These are phyloP conservation scores for Suillus lakei DNA, from an alignment of 768 basidiomycete genomes.

Conservation along the genomic window DNA sequence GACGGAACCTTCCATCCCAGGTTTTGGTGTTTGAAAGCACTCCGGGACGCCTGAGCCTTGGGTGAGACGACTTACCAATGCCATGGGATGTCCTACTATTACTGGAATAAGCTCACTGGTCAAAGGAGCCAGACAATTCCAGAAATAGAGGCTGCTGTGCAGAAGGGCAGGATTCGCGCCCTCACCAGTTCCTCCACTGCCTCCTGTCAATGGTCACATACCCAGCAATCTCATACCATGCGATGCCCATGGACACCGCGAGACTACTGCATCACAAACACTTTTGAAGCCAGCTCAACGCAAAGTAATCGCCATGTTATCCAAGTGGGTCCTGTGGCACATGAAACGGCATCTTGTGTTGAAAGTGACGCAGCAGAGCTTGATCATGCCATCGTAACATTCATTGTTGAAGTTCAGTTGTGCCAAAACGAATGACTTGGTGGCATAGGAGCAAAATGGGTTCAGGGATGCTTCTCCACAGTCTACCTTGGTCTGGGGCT, in stretches of 20 bases:
- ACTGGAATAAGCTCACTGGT: constrained; percentile 73
- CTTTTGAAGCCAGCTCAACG: constrained; percentile 81
- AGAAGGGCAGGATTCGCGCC: constrained; percentile 38
- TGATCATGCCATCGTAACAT: constrained; percentile 69
- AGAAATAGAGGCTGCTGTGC: constrained; percentile 38
- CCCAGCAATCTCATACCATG: constrained; percentile 57
- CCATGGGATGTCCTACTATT: constrained; percentile 83
- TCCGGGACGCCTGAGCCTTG: constrained; percentile 81
- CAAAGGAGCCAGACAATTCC: constrained; percentile 73
- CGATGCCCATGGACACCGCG: constrained; percentile 49
- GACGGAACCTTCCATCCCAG: constrained; percentile 45
- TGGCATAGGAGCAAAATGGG: constrained; percentile 48
- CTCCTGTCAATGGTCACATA: constrained; percentile 65
- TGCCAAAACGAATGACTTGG: constrained; percentile 42
- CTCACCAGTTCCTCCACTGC: constrained; percentile 38
- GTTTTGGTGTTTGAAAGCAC: constrained; percentile 64
- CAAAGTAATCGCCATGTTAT: constrained; percentile 87
- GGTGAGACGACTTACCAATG: constrained; percentile 79
- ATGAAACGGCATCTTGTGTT: constrained; percentile 71
- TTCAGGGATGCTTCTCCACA: constrained; percentile 65
- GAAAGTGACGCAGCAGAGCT: constrained; percentile 79
- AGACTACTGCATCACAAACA: constrained; percentile 52
- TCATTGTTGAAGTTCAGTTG: constrained; percentile 70
- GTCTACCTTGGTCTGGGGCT: constrained; percentile 74
- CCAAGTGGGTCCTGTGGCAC: constrained; percentile 65